phyloP scores from a whole-genome alignment of 2,329 filamentous ascomycete species.

The Penicillium sp. region DNA sequence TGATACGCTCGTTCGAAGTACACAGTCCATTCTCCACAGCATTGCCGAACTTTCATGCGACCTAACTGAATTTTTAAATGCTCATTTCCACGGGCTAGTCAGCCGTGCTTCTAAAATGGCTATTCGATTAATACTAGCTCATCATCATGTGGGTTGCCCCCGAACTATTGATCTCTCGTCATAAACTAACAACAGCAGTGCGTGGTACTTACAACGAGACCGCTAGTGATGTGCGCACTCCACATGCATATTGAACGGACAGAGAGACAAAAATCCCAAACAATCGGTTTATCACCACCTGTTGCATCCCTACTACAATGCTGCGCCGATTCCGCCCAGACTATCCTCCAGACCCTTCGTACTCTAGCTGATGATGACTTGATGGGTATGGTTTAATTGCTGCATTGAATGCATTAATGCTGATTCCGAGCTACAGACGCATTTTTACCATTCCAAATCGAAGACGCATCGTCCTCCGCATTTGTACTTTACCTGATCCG shows the following conservation, averaged over 20 bases:
- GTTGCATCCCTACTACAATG: conserved; percentile 26
- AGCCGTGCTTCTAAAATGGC: conserved; percentile 27
- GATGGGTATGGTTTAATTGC: conserved; percentile 11
- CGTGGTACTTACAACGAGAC: conserved; percentile 27
- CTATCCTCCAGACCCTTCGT: conserved; percentile 25
- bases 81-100: conserved; percentile 24
- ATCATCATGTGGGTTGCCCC: conserved; percentile 24
- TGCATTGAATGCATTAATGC: not conserved
- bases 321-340: conserved; percentile 26
- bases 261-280: conserved; percentile 16
- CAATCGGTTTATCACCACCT: conserved; percentile 14
- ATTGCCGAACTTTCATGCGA: conserved; percentile 27
- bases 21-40: conserved; percentile 25
- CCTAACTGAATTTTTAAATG: conserved; percentile 22
- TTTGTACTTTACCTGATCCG: conserved; percentile 40
- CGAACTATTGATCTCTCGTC: not conserved
- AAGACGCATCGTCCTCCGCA: conserved; percentile 44
- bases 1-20: conserved; percentile 24
- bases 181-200: conserved; percentile 15
- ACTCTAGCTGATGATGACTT: conserved; percentile 24
- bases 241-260: conserved; percentile 26
- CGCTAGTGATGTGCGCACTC: conserved; percentile 27
- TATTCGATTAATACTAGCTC: conserved; percentile 25
- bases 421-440: conserved; percentile 24
- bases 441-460: conserved; percentile 43